phyloP scores from a whole-genome alignment of 2,329 filamentous ascomycete species.

The Penicillium sp. region DNA sequence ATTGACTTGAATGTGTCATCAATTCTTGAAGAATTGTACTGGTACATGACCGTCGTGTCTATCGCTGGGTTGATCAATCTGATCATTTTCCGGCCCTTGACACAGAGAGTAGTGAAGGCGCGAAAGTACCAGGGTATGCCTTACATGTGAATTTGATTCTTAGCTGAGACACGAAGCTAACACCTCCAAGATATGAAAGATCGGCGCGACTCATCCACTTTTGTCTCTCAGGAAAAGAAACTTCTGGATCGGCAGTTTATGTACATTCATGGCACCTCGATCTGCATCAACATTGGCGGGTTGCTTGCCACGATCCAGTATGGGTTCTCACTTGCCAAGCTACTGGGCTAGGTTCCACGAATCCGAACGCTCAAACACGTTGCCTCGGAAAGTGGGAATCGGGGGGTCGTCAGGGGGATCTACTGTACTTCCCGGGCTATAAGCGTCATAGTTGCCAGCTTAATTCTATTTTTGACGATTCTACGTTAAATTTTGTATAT shows the following conservation, averaged over 20 bases:
- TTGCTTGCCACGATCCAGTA: not conserved
- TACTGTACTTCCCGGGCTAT: not conserved
- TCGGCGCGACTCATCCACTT: not conserved
- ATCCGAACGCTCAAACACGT: not conserved
- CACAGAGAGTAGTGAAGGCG: not conserved
- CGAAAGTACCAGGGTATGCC: not conserved
- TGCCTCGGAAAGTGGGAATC: not conserved
- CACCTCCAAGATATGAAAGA: not conserved
- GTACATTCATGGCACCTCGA: not conserved
- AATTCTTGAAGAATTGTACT: not conserved
- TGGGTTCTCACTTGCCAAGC: not conserved
- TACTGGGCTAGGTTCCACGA: not conserved
- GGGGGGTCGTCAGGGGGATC: not conserved
- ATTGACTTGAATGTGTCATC: not conserved
- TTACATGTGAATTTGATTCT: not conserved
- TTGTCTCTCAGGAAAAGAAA: not conserved
- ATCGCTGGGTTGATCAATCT: not conserved
- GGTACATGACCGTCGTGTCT: not conserved
- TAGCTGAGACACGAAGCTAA: not conserved
- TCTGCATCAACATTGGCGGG: not conserved
- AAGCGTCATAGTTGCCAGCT: not conserved
- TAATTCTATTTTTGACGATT: not conserved
- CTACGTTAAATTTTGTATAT: too few species aligned
- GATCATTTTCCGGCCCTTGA: not conserved
- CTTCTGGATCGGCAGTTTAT: not conserved